Base-by-base conservation (phyloP, 305 asterid species). In the Caryopteris hybrid region DNA sequence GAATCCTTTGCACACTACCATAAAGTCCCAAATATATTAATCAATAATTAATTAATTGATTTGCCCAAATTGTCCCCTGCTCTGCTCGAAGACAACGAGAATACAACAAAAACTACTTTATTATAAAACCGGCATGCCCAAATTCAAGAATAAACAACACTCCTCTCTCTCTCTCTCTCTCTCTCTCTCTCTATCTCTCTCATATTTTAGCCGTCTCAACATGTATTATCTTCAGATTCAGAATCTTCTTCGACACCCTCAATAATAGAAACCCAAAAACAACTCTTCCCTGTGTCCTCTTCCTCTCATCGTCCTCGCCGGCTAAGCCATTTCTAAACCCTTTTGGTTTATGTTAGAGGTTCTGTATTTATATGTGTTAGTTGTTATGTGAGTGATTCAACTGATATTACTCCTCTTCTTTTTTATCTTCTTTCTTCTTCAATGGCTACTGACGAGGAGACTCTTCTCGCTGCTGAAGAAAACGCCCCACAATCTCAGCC, bases 401-500 rank as follows among this genome's bases (percentile, higher is more conserved):
- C 36, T 34, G 72, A 47, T 46, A 57, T 14, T 51, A 68, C 46
- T 54, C 6, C 31, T 25, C 31, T 4, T 25, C 31, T 25, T 25
- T 4, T 25, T 25, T 4, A 1, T 25, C 31, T 29, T 11, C 52
- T 17, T 63, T 61, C 55, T 53, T 50, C 57, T 25, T 34, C 76
- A 72, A 92, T 90, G 97, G 97, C 92, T 18, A 75, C 31, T 5
- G 97, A 84, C 46, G 97, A 85, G 75, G 98, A 86, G 75, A 36
- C 83, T 22, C 92, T 85, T 7, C 88, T 92, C 41, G 69, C 70
- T 45, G 78, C 45, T 54, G 84, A 67, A 7, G 79, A 69, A 54
- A 56, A 4, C 72, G 27, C 54, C 2, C 36, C 69, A 23, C 72
- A 74, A 63, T 50, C 75, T 45, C 82, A 43, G 8, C 83, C 68